Evolutionary conservation across 2,329 filamentous ascomycete species (phyloP).

Genomic region (Nectriaceae sp.): DNA sequence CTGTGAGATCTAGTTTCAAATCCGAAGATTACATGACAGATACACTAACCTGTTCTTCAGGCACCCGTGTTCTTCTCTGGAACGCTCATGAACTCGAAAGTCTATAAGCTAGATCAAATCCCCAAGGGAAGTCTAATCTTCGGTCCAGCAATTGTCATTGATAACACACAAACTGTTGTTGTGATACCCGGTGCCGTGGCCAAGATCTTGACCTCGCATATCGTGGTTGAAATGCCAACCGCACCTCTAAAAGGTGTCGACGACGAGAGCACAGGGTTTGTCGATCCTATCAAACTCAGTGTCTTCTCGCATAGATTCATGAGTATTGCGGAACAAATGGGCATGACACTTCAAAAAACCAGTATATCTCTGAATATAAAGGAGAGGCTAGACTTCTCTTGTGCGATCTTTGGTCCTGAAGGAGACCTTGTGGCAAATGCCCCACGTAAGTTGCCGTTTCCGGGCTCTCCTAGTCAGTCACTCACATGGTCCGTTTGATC

Average conservation of each 20-base stretch:
- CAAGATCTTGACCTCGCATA: slow-evolving; percentile 30
- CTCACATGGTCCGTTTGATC: background rate
- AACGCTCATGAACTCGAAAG: background rate
- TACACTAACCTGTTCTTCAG: slow-evolving; percentile 39
- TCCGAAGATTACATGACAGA: background rate
- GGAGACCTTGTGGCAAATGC: slow-evolving; percentile 36
- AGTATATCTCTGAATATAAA: slow-evolving; percentile 51
- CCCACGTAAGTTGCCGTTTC: background rate
- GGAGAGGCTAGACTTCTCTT: slow-evolving; percentile 43
- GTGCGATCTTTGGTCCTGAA: slow-evolving; percentile 40
- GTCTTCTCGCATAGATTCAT: slow-evolving; percentile 59
- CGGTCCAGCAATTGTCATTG: slow-evolving; percentile 35
- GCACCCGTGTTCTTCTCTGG: slow-evolving; percentile 34
- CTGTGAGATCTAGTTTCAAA: background rate
- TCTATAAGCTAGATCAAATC: background rate
- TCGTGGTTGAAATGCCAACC: slow-evolving; percentile 25
- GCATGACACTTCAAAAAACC: slow-evolving; percentile 54
- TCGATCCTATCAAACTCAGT: slow-evolving; percentile 54
- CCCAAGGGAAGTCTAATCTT: slow-evolving; percentile 3
- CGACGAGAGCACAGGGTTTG: background rate
- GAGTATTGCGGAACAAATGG: slow-evolving; percentile 60
- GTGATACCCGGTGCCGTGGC: slow-evolving; percentile 28
- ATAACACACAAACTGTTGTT: slow-evolving; percentile 33
- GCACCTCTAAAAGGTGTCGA: slow-evolving; percentile 3
- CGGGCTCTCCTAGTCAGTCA: background rate